Base-by-base conservation (phyloP, 192 early-diverging fungal species). In the Glomus cerebriforme region DNA sequence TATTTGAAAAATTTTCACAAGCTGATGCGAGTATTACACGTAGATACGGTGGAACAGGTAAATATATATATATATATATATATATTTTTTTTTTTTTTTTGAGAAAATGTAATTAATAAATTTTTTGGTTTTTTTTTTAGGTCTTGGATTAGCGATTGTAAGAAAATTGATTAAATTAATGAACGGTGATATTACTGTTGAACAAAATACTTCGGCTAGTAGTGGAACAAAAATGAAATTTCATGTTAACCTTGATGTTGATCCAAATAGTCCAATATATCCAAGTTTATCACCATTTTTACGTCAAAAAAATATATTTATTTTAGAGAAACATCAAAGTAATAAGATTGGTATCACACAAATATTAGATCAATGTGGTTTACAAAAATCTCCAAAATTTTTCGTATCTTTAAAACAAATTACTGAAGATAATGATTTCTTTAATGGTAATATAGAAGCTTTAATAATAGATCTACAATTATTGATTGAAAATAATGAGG, bases 1-100 rank as follows among this genome's bases (percentile, higher is more conserved):
- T 86, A 37, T 86, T 86, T 67, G 81, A 83, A 66, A 82, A 82
- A 13, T 86, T 86, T 59, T 83, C 81, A 10, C 85, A 86, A 73
- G 85, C 85, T 31, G 85, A 86, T 31, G 82, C 81, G 10, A 83
- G 82, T n/a, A 82, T 86, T 9, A 83, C 85, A 4, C 77, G 85
- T 45, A 81, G 79, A 65, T 84, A 83, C 83, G 85, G 85, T 62
- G 85, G 85, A 26, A 86, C 83, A 7, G 85, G 85, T 67, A 26
- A 37, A 32, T n/a, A n/a, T n/a, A n/a, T n/a, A n/a, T n/a, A n/a
- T n/a, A n/a, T n/a, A n/a, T n/a, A n/a, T n/a, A n/a, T n/a, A n/a
- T n/a, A n/a, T n/a, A n/a, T n/a, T n/a, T n/a, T n/a, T n/a, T n/a
- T n/a, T n/a, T n/a, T n/a, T n/a, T n/a, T n/a, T n/a, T n/a, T n/a